Evolutionary conservation across 768 basidiomycete genomes (phyloP), one percentile per base, ranked within the genome.

Genomic region (Podaxis sp.): DNA sequence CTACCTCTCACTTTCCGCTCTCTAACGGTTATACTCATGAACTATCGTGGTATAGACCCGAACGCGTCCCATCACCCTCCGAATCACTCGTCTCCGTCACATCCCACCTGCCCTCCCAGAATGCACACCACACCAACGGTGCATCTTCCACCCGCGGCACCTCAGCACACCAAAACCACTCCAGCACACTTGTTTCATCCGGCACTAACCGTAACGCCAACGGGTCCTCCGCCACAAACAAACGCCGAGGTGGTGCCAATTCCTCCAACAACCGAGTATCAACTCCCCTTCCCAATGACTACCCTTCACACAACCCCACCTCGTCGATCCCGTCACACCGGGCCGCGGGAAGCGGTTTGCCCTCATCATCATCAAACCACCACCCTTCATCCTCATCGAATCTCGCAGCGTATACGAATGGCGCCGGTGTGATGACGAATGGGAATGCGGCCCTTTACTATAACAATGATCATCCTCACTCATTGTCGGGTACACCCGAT

Each of bases 1-100:
- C 1, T 25, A 23, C 27, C 54, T 53, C 37, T 35, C 51, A 62
- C 36, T 55, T 58, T 51, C 54, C 64, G 62, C 27, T 44, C 54
- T 32, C 53, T 44, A 42, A 46, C 44, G 38, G 13, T 50, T 36
- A 38, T 40, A 28, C 58, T 7, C 62, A 55, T 27, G 38, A n/a
- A 28, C 42, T 23, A 23, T 46, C 56, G 40, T 55, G 50, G 28
- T 36, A 32, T 66, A 90, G 88, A 71, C 76, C 72, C 28, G 88
- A 90, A 66, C 86, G 89, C 54, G 81, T 79, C 11, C 74, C 77
- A 25, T 91, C 90, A 1, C 90, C 90, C 5, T 79, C 89, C 11
- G 90, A 91, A 67, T 92, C 90, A 7, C 67, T 90, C 37, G 76
- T 87, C 46, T 91, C 90, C 1, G 81, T 85, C 68, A 83, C 82